A percentile compares a stretch with the other conserved stretches of the same genome.
phyloP scores from a whole-genome alignment of 2,329 filamentous ascomycete species.

The Cladosporium austrohemisphaericum region DNA sequence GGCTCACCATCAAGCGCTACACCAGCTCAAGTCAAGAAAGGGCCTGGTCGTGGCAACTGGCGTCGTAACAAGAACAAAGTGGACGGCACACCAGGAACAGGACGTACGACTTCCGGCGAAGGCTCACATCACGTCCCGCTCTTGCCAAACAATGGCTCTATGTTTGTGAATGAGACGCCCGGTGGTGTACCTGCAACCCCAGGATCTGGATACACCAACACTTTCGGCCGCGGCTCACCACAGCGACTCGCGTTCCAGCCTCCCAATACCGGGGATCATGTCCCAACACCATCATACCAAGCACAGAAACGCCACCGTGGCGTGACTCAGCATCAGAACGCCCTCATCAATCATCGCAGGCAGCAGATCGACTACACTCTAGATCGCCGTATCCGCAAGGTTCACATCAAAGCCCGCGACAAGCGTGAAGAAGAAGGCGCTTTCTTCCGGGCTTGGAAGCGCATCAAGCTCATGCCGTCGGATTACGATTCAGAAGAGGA shows the following conservation, averaged over 20 bases:
- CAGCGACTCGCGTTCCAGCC: slow-evolving; percentile 25
- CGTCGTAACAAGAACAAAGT: slow-evolving; percentile 36
- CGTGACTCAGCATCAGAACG: slow-evolving; percentile 75
- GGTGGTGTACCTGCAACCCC: slow-evolving; percentile 8
- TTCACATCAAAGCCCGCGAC: slow-evolving; percentile 62
- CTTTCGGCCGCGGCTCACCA: slow-evolving; percentile 5
- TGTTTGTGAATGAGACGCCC: slow-evolving; percentile 24
- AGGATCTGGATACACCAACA: slow-evolving; percentile 6
- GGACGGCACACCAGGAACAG: slow-evolving; percentile 15
- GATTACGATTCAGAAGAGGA: slow-evolving; percentile 48
- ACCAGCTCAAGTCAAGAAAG: slow-evolving; percentile 35
- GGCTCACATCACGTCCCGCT: slow-evolving; percentile 32
- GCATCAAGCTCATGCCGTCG: slow-evolving; percentile 50
- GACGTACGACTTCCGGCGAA: slow-evolving; percentile 27
- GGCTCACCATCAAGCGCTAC: slow-evolving; percentile 27
- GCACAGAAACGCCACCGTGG: slow-evolving; percentile 60
- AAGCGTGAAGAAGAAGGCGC: slow-evolving; percentile 61
- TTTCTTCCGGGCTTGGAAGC: slow-evolving; percentile 62
- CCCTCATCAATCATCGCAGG: slow-evolving; percentile 73
- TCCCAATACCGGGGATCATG: slow-evolving; percentile 26
- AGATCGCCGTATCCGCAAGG: slow-evolving; percentile 65
- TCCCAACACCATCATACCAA: slow-evolving; percentile 33
- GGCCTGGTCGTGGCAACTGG: slow-evolving; percentile 50
- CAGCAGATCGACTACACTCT: slow-evolving; percentile 79
- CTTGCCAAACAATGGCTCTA: slow-evolving; percentile 30